Base-by-base conservation (phyloP, 176 grass and related monocot species). In the Elaeis guineensis region DNA sequence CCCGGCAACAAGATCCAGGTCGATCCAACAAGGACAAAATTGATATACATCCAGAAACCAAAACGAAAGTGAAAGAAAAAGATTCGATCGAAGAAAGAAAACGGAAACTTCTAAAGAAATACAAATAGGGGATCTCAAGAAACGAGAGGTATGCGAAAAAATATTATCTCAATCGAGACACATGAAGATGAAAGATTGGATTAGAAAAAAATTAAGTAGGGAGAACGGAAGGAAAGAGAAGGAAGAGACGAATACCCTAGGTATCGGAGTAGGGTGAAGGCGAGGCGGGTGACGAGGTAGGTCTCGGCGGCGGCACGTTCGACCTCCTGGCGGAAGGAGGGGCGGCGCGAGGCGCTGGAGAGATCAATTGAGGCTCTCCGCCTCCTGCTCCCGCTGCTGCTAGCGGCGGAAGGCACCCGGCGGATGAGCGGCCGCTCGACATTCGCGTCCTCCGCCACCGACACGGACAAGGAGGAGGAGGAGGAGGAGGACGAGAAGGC, bases 181-280 rank as follows among this genome's bases (percentile, higher is more conserved):
- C 28, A 30, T 30, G 28, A 30, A 12, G 8, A 44, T 44, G 35
- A 14, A 44, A 12, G 35, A 44, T 44, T 44, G 53, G 53, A 19
- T 55, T 3, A 55, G 9, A 55, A 55, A 19, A 2, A 55, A 19
- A n/a, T 19, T 5, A 17, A 50, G 14, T 0, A 1, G 24, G 32
- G 22, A 7, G 58, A 65, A 26, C 1, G 54, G 1, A 15, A 14
- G 15, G 18, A 25, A 51, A 35, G 24, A 50, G 68, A 12, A 58
- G 69, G 56, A 78, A 21, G 24, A 67, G 54, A 23, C 59, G 44
- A 52, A 19, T 81, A 92, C 93, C 84, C 93, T 25, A 98, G 84
- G 70, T 98, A 98, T 59, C 93, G 87, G 63, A 98, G 93, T 23
- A 98, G 87, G 23, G 29, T 83, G 58, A 97, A 32, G 4, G 87